A percentile compares a stretch with the other conserved stretches of the same genome.
These are phyloP conservation scores for Thalassiosira ordinaria DNA, from an alignment of 352 stramenopile genomes.

Conservation along the genomic window DNA sequence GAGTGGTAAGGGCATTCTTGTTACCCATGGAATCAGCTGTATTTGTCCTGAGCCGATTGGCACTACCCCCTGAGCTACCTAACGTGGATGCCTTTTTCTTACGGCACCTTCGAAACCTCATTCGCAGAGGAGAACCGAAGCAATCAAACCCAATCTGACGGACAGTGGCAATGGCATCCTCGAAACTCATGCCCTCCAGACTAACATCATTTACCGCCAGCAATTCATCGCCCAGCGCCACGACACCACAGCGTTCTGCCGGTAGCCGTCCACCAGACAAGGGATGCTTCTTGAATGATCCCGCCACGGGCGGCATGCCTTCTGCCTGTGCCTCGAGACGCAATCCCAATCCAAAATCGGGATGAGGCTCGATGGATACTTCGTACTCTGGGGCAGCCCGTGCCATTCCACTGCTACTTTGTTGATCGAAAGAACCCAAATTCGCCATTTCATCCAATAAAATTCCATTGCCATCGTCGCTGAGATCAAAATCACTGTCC, in stretches of 20 bases:
- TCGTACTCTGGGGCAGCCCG: conserved; percentile 71
- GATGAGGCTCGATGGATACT: conserved; percentile 75
- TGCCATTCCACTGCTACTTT: not conserved
- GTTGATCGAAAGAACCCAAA: conserved; percentile 18
- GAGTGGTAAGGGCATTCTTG: not conserved
- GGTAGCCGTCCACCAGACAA: conserved; percentile 79
- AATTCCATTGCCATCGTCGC: conserved; percentile 30
- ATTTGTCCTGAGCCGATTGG: conserved; percentile 15
- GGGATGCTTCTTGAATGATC: conserved; percentile 85
- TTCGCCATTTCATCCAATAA: conserved; percentile 4
- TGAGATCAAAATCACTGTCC: conserved; percentile 42
- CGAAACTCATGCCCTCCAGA: conserved; percentile 76
- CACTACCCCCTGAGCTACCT: not conserved
- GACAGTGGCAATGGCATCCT: conserved; percentile 83
- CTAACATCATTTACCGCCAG: conserved; percentile 79
- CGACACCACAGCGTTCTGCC: conserved; percentile 76
- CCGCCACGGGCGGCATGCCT: conserved; percentile 77
- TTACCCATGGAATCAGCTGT: not conserved
- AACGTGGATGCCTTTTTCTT: conserved; percentile 25
- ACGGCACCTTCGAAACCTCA: conserved; percentile 67
- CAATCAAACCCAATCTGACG: conserved; percentile 73
- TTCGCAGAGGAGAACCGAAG: conserved; percentile 56
- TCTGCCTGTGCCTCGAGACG: conserved; percentile 74
- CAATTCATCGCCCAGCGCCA: conserved; percentile 81
- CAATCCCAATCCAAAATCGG: conserved; percentile 84